Evolutionary conservation across 2,329 filamentous ascomycete genomes (phyloP).

Genomic region (Colletotrichum incanum): DNA sequence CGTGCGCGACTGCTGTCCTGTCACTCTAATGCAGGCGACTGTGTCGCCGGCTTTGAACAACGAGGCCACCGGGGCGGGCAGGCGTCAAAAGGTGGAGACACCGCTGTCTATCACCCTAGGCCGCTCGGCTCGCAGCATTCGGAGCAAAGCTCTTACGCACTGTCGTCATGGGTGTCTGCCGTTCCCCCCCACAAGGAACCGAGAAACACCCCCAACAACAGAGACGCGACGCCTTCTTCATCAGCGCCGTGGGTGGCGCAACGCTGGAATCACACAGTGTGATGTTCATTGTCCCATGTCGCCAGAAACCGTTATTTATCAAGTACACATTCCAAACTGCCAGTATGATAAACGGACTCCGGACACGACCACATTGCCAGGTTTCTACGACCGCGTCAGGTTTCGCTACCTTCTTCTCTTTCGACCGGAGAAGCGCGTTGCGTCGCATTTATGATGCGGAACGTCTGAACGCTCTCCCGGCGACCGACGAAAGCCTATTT

Average conservation of each 20-base stretch:
- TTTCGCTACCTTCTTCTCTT: conserved; percentile 12
- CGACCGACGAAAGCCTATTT: conserved; percentile 38
- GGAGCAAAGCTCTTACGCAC: conserved; percentile 18
- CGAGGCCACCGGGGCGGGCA: conserved; percentile 10
- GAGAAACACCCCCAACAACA: neutral
- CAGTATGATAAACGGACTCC: neutral
- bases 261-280: neutral
- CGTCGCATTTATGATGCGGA: conserved; percentile 26
- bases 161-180: conserved; percentile 25
- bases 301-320: neutral
- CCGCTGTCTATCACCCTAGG: conserved; percentile 2
- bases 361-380: neutral
- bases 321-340: neutral
- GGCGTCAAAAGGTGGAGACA: conserved; percentile 26
- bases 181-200: neutral
- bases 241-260: neutral
- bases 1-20: conserved; percentile 10
- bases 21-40: neutral
- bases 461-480: conserved; percentile 33
- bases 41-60: neutral
- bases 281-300: neutral
- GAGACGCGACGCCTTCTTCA: conserved; percentile 6
- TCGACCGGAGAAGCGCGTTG: conserved; percentile 17
- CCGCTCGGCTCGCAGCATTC: conserved; percentile 21
- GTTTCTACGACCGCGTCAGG: neutral